Base-by-base conservation (phyloP, 169 alveolate species). In the Plasmodium vivax region DNA sequence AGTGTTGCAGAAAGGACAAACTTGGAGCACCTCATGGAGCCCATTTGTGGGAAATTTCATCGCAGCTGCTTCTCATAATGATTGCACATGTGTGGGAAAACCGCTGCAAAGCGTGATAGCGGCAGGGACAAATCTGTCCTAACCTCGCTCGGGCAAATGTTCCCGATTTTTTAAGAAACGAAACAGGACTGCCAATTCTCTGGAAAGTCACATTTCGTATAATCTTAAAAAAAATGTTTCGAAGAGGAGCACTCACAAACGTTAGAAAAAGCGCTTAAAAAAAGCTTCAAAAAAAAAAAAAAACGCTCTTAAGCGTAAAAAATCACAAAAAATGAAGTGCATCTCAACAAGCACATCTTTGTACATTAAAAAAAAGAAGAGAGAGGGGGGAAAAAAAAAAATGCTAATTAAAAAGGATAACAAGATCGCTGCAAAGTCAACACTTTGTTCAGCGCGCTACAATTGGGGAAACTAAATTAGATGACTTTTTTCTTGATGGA, bases 401-500 rank as follows among this genome's bases (percentile, higher is more conserved):
- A 62, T 14, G 27, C 34, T 62, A 62, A 1, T 14, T 62, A 62
- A 19, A 19, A 62, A 62, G 34, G 12, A 45, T 45, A n/a, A 45
- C 56, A 16, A 45, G 56, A 45, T 45, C 56, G 16, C 16, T 45
- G 56, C 56, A 45, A 45, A 45, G 56, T 45, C 12, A 45, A 45
- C 56, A 45, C 14, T 16, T 38, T 16, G n/a, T 56, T n/a, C 32
- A 14, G 36, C 4, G 6, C 32, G 47, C 73, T 80, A 23, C 58
- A 7, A 0, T 41, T 80, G 75, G 75, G 27, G 19, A 8, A 45
- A 82, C 5, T 6, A 23, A 51, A 38, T 85, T 85, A 85, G 54
- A 85, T 58, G 62, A 85, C 62, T 85, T 85, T 85, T 68, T 75
- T 85, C 62, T 85, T 85, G 14, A 85, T 74, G 23, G 93, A 85